Conservation (phyloP, 2,329 filamentous ascomycete genomes). For the Aotearoamyces nothofagi region DNA sequence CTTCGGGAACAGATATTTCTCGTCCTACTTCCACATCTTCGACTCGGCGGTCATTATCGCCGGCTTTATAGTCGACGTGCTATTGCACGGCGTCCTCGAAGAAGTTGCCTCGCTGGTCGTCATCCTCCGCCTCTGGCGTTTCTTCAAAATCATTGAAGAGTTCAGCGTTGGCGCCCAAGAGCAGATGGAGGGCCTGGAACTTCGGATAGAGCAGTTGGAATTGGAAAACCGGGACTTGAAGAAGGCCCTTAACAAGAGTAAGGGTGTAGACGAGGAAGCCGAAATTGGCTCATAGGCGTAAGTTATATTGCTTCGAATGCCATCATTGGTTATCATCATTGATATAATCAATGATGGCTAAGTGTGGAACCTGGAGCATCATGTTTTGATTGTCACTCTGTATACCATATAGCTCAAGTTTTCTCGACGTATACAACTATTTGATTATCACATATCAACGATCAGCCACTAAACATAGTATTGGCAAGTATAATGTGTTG, state of each 20-base stretch:
- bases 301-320: no score
- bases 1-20: slow-evolving; percentile 31
- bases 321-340: background rate
- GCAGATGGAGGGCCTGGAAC: slow-evolving; percentile 40
- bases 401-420: no score
- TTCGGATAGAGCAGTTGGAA: slow-evolving; percentile 34
- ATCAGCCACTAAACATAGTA: no score
- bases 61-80: slow-evolving; percentile 45
- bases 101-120: slow-evolving; percentile 53
- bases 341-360: background rate
- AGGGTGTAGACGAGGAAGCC: slow-evolving; percentile 9
- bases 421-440: no score
- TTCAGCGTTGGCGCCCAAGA: slow-evolving; percentile 47
- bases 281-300: slow-evolving; percentile 1
- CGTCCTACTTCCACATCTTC: slow-evolving; percentile 44
- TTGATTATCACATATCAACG: no score
- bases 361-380: no score
- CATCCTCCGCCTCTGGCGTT: slow-evolving; percentile 49
- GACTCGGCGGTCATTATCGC: slow-evolving; percentile 47
- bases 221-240: slow-evolving; percentile 32
- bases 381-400: no score
- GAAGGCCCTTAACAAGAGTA: slow-evolving; percentile 21
- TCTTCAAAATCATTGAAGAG: slow-evolving; percentile 59
- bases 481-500: no score
- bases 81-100: slow-evolving; percentile 41